These are phyloP conservation scores for Aschersonia sp. DNA, from an alignment of 2,329 filamentous ascomycete genomes.

Conservation along the genomic window DNA sequence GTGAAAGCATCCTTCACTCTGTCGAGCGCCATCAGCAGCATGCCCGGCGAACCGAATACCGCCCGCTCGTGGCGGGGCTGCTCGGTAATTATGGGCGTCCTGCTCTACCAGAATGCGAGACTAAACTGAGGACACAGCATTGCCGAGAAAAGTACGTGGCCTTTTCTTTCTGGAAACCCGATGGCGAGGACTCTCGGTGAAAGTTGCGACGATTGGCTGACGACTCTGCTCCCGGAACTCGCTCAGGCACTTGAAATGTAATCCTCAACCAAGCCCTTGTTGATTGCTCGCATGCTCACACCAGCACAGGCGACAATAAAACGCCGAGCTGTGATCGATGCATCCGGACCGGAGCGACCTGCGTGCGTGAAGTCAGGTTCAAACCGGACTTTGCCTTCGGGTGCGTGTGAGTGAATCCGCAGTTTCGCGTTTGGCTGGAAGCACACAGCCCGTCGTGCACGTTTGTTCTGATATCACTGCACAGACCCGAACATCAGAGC, in stretches of 20 bases:
- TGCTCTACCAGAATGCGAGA: neutral
- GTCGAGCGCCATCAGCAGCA: too few species aligned
- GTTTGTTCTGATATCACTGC: neutral
- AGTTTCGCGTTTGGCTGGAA: neutral
- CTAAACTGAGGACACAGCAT: neutral
- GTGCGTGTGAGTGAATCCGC: neutral
- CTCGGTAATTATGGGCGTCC: neutral
- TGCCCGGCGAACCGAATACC: too few species aligned
- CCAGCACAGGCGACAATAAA: neutral
- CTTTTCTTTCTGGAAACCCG: neutral
- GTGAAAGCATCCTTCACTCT: too few species aligned
- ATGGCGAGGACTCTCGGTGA: neutral
- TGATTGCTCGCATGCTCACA: neutral
- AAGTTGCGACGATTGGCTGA: neutral
- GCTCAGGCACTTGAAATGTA: neutral
- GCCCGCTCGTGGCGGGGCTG: neutral
- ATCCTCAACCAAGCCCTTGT: neutral
- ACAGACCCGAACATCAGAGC: neutral
- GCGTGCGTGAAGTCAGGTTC: neutral
- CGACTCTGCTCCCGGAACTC: neutral
- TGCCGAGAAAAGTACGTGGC: neutral
- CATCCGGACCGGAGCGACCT: neutral
- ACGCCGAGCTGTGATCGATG: neutral
- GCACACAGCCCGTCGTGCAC: neutral
- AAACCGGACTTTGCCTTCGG: neutral